A percentile compares a stretch with the other conserved stretches of the same genome.
Conservation (phyloP, 768 basidiomycete species). For the Dentipellis fragilis region DNA sequence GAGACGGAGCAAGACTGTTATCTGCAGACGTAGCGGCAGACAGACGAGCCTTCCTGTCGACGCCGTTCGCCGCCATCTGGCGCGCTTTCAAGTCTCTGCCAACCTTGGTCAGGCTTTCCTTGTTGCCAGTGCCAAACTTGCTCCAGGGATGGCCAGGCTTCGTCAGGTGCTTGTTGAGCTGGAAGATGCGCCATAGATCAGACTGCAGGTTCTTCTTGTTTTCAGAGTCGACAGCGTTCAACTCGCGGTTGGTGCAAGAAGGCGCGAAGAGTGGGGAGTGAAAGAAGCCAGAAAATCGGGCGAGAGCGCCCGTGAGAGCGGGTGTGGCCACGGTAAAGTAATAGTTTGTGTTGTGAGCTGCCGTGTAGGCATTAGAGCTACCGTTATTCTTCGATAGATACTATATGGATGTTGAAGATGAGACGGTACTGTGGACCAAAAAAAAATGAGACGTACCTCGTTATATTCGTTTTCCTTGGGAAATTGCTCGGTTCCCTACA, state of each 20-base stretch:
- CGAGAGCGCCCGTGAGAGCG: constrained; percentile 58
- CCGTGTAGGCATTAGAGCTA: constrained; percentile 86
- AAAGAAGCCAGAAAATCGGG: constrained; percentile 81
- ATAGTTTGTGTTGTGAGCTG: constrained; percentile 87
- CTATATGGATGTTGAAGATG: constrained; percentile 23
- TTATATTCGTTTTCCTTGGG: constrained; percentile 93
- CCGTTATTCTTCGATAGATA: constrained; percentile 79
- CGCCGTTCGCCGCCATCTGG: constrained; percentile 27
- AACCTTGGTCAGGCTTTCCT: constrained; percentile 56
- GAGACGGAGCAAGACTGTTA: constrained; percentile 27
- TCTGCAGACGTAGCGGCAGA: constrained; percentile 22
- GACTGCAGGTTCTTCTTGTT: constrained; percentile 92
- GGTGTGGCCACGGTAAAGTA: constrained; percentile 62
- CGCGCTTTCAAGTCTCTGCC: constrained; percentile 47
- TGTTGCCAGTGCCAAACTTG: constrained; percentile 88
- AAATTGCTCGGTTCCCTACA: constrained; percentile 71
- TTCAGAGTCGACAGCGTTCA: constrained; percentile 95
- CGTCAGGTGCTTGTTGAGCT: constrained; percentile 82
- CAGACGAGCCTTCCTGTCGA: constrained; percentile 12
- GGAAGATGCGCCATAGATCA: constrained; percentile 91
- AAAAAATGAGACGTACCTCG: constrained; percentile 37
- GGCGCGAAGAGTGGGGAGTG: constrained; percentile 84
- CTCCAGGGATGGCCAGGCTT: constrained; percentile 74
- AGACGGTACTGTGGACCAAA: background rate
- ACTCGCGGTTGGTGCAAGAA: constrained; percentile 79